Base-by-base conservation (phyloP, 1,284 basidiomycete species). In the Boletus chippewaensis region DNA sequence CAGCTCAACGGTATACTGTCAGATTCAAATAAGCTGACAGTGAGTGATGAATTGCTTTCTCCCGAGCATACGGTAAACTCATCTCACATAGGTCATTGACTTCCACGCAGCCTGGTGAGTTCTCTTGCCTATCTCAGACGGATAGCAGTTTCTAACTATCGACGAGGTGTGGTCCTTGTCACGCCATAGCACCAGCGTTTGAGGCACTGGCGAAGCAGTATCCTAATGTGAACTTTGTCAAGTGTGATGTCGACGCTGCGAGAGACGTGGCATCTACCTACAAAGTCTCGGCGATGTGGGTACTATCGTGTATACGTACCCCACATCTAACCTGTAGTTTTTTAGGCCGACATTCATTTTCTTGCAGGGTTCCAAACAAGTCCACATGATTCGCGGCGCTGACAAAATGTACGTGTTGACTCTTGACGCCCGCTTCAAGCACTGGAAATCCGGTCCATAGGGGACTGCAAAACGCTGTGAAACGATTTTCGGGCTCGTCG, bases 281-380 rank as follows among this genome's bases (percentile, higher is more conserved):
- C 63, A 67, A 67, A 2, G 74, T 90, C 42, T 69, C 78, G 32
- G 84, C 83, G 2, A 88, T 89, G 85, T 84, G 59, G 59, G 77
- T 65, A 26, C 4, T 34, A 28, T 44, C 4, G 18, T 15, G 6
- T 24, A n/a, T 6, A 5, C n/a, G 22, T 31, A n/a, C 28, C 20
- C 31, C 11, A 12, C 15, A 7, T 40, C 34, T 53, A 31, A 61
- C 38, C 24, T 35, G 4, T 16, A 16, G 16, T 2, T 11, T 20
- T 20, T 20, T 3, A 89, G 87, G 87, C 87, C 87, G 4, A 88
- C 87, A 0, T 90, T 90, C 58, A 64, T 89, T 32, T 88, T 90
- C 63, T 61, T 90, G 55, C 82, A 79, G 59, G 84, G 84, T n/a
- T 71, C 68, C 32, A 73, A 70, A 4, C 80, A 87, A 62, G 75